These are phyloP conservation scores for Carex littledalei DNA, from an alignment of 176 grass and related monocot genomes.

Conservation along the genomic window DNA sequence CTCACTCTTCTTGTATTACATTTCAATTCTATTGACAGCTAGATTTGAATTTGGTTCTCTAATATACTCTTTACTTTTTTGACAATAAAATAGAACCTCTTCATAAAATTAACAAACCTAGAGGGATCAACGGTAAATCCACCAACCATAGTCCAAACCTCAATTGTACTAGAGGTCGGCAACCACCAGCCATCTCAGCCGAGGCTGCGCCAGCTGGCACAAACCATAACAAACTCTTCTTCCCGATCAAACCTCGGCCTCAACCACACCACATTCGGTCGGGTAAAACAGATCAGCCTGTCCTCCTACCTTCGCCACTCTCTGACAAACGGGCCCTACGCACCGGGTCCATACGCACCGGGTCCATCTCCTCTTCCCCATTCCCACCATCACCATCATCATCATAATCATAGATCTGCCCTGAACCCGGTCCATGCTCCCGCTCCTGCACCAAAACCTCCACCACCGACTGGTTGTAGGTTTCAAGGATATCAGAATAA, in stretches of 20 bases:
- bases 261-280: constrained; percentile 77
- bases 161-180: constrained; percentile 66
- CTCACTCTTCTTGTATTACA: neutral
- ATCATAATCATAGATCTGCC: neutral
- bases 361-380: constrained; percentile 51
- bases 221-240: constrained; percentile 74
- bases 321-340: constrained; percentile 28
- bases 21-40: neutral
- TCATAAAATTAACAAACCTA: constrained; percentile 62
- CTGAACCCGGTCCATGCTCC: constrained; percentile 36
- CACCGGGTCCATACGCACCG: constrained; percentile 40
- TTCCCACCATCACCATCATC: constrained; percentile 22
- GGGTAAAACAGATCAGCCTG: constrained; percentile 79
- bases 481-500: constrained; percentile 29
- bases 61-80: constrained; percentile 11
- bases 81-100: constrained; percentile 60
- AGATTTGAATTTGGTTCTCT: neutral
- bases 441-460: constrained; percentile 30
- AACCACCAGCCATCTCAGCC: constrained; percentile 63
- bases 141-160: constrained; percentile 63
- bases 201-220: constrained; percentile 80
- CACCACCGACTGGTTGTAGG: constrained; percentile 35
- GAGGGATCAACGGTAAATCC: constrained; percentile 61
- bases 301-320: constrained; percentile 78
- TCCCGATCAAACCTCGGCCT: constrained; percentile 64